phyloP scores from a whole-genome alignment of 805 yeast genomes.

The Yamadazyma endophytica region DNA sequence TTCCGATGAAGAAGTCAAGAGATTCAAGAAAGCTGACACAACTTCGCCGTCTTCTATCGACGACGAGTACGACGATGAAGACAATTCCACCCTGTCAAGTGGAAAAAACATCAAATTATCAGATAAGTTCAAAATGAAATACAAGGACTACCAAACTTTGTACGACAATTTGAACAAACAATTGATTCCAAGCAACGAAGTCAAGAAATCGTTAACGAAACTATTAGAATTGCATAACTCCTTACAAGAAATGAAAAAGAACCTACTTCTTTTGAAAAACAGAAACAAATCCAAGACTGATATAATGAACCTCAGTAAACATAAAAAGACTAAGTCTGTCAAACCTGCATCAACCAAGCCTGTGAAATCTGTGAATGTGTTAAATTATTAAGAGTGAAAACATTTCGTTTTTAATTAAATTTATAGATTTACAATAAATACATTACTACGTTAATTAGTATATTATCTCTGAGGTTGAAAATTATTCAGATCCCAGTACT shows the following conservation, averaged over 20 bases:
- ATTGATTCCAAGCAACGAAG: conserved; percentile 4
- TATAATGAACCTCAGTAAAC: conserved; percentile 36
- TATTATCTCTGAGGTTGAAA: no score
- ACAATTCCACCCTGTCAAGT: conserved; percentile 7
- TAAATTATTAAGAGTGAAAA: no score
- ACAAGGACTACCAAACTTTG: conserved; percentile 47
- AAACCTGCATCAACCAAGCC: conserved; percentile 6
- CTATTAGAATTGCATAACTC: conserved; percentile 49
- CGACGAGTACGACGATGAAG: conserved; percentile 14
- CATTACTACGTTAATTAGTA: no score
- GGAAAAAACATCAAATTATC: conserved; percentile 38
- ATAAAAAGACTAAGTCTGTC: conserved; percentile 21
- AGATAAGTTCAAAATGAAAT: conserved; percentile 41
- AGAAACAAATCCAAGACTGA: conserved; percentile 27
- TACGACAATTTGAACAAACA: conserved; percentile 26
- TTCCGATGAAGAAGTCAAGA: conserved; percentile 11
- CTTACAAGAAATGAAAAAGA: conserved; percentile 51
- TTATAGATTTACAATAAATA: no score
- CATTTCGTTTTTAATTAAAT: no score
- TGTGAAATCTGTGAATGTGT: no score
- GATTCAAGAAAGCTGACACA: conserved; percentile 13
- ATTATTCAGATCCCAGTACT: conserved; percentile 8
- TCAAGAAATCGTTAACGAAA: conserved; percentile 27
- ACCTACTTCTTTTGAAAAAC: conserved; percentile 46
- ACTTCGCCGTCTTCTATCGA: conserved; percentile 37